Base-by-base conservation (phyloP, 2,329 filamentous ascomycete genomes). In the Capronia americana region DNA sequence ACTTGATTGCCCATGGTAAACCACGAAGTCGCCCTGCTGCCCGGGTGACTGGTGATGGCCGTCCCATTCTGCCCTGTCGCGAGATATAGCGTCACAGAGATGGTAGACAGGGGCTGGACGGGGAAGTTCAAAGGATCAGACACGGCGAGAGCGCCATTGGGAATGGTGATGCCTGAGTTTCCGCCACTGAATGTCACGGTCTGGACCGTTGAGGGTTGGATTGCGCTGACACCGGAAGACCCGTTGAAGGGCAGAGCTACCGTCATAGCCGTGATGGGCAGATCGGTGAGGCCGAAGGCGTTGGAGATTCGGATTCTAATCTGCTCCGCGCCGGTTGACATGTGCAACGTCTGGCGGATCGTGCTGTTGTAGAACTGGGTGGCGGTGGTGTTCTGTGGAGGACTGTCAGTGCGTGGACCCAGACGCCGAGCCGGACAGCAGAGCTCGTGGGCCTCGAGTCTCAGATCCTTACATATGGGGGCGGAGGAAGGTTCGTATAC, bases 251-350 rank as follows among this genome's bases (percentile, higher is more conserved):
- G 84, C 0, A 88, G 77, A 0, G 86, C 85, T 5, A 91, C 75
- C 0, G 86, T 85, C 0, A 85, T 85, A 1, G 83, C 82, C 0
- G 85, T 87, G 70, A 91, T 85, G 53, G 85, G 82, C 2, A 91
- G 79, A 68, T 87, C 83, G 41, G 82, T 86, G 1, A 81, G 75
- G 2, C 89, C 88, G 70, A 91, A 90, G 0, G 84, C 85, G 73
- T 91, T 91, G 51, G 87, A 89, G 58, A 91, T 80, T 54, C 86
- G 85, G 41, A 91, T 77, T 10, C 88, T 86, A 67, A 90, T 82
- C 24, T 85, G 81, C 2, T 82, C 77, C 2, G 85, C 83, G 1
- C 81, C 83, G 4, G 88, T 80, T 7, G 87, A 86, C 70, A 88
- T 79, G 69, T 87, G 85, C 14, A 90, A 74, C 0, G 88, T 90